Base-by-base conservation (phyloP, 805 yeast genomes). In the Schwanniomyces vanrijiae region DNA sequence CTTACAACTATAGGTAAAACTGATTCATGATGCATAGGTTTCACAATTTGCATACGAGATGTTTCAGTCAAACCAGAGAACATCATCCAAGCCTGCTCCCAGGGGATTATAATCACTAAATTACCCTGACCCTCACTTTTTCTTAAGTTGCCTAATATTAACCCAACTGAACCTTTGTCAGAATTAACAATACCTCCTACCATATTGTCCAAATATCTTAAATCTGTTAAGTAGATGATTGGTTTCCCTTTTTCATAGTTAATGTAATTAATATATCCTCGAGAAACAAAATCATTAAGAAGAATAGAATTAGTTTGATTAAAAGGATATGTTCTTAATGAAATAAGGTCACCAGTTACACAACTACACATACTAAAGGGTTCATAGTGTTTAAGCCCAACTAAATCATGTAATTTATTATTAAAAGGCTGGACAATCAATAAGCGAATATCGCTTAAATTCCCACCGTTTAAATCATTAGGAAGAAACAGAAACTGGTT, bases 121-220 rank as follows among this genome's bases (percentile, higher is more conserved):
- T 76, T 79, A 3, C 81, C 81, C 43, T 73, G 77, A 6, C 80
- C 80, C 48, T 74, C 68, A 28, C 47, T 44, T 48, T 72, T 73
- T 11, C 67, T 54, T 19, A 75, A 43, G 42, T 63, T 66, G 0
- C 78, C 75, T 49, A 67, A 47, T 1, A 76, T 63, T 21, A 76
- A 51, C 0, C 81, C 81, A 5, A 70, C 40, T 1, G 67, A 58
- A 0, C 44, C 45, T 11, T 37, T n/a, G 9, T 20, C 24, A 1
- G 42, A 47, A 2, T 44, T 14, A 8, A 54, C 74, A 3, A 69
- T 48, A 0, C 72, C 78, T 6, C 81, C 81, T 9, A 61, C 53
- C 75, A 73, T 73, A 49, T 76, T 77, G 44, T 76, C 81, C 49
- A 77, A 44, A 52, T 67, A 77, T 54, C 65, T 70, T 11, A 64